Conservation (phyloP, 805 yeast species). For the Ogataea haglerorum region DNA sequence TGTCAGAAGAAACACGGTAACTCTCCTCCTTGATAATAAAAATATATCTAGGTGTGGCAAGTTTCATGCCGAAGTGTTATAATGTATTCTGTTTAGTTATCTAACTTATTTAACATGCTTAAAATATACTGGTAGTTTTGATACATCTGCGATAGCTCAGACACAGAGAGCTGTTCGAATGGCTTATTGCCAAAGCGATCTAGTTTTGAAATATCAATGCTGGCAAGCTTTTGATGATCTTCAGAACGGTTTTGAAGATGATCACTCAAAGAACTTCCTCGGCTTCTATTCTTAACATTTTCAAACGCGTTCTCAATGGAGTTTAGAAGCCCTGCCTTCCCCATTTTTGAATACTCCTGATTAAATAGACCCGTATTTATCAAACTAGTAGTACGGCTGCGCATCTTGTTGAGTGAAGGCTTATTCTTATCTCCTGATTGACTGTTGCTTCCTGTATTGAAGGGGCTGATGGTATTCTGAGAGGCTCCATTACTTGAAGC, state of each 20-base stretch:
- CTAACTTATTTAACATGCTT: constrained; percentile 6
- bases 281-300: constrained; percentile 30
- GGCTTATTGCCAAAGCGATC: constrained; percentile 21
- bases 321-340: constrained; percentile 22
- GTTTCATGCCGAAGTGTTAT: background rate
- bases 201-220: constrained; percentile 13
- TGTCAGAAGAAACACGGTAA: background rate
- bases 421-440: background rate
- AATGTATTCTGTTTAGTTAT: background rate
- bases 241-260: constrained; percentile 3
- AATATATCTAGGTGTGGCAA: background rate
- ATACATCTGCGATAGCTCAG: constrained; percentile 29
- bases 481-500: background rate
- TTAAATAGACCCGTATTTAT: constrained; percentile 18
- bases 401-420: constrained; percentile 15
- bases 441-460: background rate
- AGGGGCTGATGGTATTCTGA: constrained; percentile 2
- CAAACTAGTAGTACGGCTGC: constrained; percentile 34
- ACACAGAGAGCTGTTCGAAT: constrained; percentile 30
- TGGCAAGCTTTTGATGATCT: background rate
- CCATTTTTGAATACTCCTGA: constrained; percentile 2
- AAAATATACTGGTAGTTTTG: constrained; percentile 28
- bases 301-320: constrained; percentile 35
- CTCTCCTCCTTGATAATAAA: background rate
- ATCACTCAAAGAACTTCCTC: constrained; percentile 25